Base-by-base conservation (phyloP, 2,329 filamentous ascomycete species). In the Diplodia corticola region DNA sequence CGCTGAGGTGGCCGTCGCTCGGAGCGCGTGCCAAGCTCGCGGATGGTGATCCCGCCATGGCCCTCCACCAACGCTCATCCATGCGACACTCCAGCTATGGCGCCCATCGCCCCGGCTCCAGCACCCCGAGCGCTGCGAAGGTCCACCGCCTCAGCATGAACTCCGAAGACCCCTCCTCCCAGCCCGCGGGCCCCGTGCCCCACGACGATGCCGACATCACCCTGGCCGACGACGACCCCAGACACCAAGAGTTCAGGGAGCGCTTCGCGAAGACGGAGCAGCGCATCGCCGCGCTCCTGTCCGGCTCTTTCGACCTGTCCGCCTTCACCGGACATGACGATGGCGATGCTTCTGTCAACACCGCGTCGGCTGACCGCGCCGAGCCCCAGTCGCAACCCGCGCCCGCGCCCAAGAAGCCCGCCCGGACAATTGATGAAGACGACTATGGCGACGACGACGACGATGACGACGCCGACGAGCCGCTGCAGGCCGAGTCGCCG, bases 361-460 rank as follows among this genome's bases (percentile, higher is more conserved):
- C 46, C 54, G 71, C 73, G 69, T 71, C 73, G 69, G 70, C 71
- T 69, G 71, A 69, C 71, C 71, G 73, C 71, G 69, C 74, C 74
- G 71, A 75, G 76, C 72, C 78, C 73, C 74, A 80, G 76, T 78
- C 83, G 80, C 76, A 75, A 75, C 76, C 76, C 69, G 72, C 78
- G 80, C 75, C 80, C 80, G 73, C 81, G 79, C 73, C 88, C 81
- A 97, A 95, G 80, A 90, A 91, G 79, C 84, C 88, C 54, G 90
- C 90, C 77, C 86, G 91, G 73, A 84, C 87, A 75, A 93, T 94
- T 83, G 88, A 93, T 72, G 91, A 94, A 76, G 90, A 93, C 73
- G 90, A 94, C 79, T 93, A 94, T 74, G 91, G 90, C 70, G 91
- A 94, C 72, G 93, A 97, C 67, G 90, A 94, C 35, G 87, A 88